Evolutionary conservation across 2,329 filamentous ascomycete genomes (phyloP).

Genomic region (Neoscytalidium dimidiatum): DNA sequence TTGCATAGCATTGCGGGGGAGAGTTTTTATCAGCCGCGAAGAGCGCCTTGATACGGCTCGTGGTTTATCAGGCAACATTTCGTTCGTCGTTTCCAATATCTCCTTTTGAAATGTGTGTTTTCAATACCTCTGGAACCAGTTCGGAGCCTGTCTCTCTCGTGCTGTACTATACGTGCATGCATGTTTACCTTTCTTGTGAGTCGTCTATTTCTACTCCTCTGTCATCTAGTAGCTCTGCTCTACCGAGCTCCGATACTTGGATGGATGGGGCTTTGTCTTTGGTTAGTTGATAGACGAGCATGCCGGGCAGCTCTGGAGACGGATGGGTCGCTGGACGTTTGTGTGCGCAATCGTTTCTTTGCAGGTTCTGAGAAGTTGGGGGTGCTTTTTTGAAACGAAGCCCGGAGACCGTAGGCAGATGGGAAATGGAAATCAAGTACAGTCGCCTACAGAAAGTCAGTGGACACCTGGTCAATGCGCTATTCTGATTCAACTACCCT

Average conservation of each 20-base stretch:
- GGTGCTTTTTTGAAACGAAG: too few species aligned
- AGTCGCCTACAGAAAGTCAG: too few species aligned
- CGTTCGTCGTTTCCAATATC: background rate
- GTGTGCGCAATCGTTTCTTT: background rate
- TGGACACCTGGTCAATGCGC: too few species aligned
- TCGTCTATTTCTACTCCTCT: too few species aligned
- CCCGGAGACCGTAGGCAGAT: background rate
- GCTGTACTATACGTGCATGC: background rate
- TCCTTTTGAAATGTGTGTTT: background rate
- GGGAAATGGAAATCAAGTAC: too few species aligned
- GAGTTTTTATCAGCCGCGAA: background rate
- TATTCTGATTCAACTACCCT: too few species aligned
- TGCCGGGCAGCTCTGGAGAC: background rate
- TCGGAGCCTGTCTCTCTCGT: background rate
- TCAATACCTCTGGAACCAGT: background rate
- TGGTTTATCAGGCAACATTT: background rate
- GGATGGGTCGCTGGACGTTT: background rate
- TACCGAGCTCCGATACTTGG: background rate
- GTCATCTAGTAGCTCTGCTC: background rate
- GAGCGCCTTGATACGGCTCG: background rate
- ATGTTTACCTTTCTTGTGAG: background rate
- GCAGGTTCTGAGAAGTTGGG: background rate
- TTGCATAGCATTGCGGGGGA: conserved; percentile 12
- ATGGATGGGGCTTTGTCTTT: background rate
- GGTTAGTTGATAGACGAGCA: background rate